Evolutionary conservation across 148 eudicot species (phyloP).

Genomic region (Agrostemma githago): DNA sequence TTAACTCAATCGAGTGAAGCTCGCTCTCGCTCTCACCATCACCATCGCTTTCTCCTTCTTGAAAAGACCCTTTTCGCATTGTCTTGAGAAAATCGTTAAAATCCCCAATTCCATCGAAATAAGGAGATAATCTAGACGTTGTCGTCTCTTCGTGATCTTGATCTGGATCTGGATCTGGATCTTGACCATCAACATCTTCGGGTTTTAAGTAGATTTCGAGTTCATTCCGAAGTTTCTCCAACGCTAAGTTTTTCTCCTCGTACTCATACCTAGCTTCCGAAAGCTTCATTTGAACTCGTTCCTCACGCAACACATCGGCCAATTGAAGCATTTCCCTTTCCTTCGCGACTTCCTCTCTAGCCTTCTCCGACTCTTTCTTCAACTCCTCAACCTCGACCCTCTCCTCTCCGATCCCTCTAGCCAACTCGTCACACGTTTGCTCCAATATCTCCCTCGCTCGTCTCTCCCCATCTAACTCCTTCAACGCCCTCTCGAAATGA

Average conservation of each 20-base stretch:
- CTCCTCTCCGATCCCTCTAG: slow-evolving; percentile 70
- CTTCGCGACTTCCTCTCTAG: slow-evolving; percentile 64
- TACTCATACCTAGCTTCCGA: slow-evolving; percentile 72
- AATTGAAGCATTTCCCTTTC: slow-evolving; percentile 86
- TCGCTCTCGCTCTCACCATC: slow-evolving; percentile 49
- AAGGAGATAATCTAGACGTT: no score
- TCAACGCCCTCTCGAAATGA: slow-evolving; percentile 33
- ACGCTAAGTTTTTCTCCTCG: slow-evolving; percentile 73
- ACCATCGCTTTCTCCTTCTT: slow-evolving; percentile 23
- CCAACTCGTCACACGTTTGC: slow-evolving; percentile 83
- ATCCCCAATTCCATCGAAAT: slow-evolving; percentile 41
- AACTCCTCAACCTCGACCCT: slow-evolving; percentile 72
- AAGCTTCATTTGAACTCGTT: slow-evolving; percentile 94
- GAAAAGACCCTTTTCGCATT: slow-evolving; percentile 29
- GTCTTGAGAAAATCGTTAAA: slow-evolving; percentile 38
- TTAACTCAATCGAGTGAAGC: slow-evolving; percentile 74
- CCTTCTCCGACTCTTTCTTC: slow-evolving; percentile 51
- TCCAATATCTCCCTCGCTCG: slow-evolving; percentile 69
- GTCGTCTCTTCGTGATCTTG: slow-evolving; percentile 24
- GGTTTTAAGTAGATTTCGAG: slow-evolving; percentile 44
- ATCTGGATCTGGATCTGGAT: no score
- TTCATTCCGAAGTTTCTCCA: slow-evolving; percentile 59
- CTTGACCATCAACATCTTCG: not conserved
- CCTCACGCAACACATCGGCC: slow-evolving; percentile 83
- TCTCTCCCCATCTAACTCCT: slow-evolving; percentile 59